Conservation (phyloP, 2,329 filamentous ascomycete species). For the Xylaria sp. region DNA sequence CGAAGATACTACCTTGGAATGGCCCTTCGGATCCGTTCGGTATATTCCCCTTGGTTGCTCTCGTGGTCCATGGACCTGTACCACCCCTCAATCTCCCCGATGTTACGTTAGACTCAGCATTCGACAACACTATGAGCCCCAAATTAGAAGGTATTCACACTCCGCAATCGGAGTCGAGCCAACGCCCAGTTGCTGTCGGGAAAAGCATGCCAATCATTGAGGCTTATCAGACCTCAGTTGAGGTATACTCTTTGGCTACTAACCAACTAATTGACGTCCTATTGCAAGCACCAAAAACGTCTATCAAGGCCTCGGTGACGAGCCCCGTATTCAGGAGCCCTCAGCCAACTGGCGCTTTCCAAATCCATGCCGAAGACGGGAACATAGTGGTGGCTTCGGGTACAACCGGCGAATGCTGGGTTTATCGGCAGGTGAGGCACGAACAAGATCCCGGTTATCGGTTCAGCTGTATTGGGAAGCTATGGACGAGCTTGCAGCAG, state of each 20-base stretch:
- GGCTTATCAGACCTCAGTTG: conserved; percentile 84
- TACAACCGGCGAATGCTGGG: conserved; percentile 83
- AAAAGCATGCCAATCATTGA: conserved; percentile 52
- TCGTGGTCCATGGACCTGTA: conserved; percentile 80
- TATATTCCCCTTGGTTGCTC: conserved; percentile 74
- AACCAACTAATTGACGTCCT: conserved; percentile 74
- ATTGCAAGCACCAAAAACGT: conserved; percentile 69
- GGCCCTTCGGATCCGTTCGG: conserved; percentile 57
- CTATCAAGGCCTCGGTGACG: conserved; percentile 62
- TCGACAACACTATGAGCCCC: conserved; percentile 47
- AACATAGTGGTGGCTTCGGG: conserved; percentile 80
- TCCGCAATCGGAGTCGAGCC: conserved; percentile 48
- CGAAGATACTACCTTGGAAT: conserved; percentile 80
- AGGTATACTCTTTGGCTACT: conserved; percentile 85
- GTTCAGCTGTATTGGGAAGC: conserved; percentile 78
- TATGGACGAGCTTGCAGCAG: conserved; percentile 87
- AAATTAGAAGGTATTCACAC: conserved; percentile 50
- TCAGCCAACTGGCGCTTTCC: conserved; percentile 72
- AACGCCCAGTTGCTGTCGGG: conserved; percentile 45
- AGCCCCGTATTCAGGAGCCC: conserved; percentile 72
- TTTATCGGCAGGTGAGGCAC: conserved; percentile 64
- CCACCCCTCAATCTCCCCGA: conserved; percentile 51
- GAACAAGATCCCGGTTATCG: conserved; percentile 49
- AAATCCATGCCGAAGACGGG: conserved; percentile 73
- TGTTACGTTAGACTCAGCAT: conserved; percentile 43